These are phyloP conservation scores for Apophysomyces elegans DNA, from an alignment of 371 early-diverging fungal species.

Conservation along the genomic window DNA sequence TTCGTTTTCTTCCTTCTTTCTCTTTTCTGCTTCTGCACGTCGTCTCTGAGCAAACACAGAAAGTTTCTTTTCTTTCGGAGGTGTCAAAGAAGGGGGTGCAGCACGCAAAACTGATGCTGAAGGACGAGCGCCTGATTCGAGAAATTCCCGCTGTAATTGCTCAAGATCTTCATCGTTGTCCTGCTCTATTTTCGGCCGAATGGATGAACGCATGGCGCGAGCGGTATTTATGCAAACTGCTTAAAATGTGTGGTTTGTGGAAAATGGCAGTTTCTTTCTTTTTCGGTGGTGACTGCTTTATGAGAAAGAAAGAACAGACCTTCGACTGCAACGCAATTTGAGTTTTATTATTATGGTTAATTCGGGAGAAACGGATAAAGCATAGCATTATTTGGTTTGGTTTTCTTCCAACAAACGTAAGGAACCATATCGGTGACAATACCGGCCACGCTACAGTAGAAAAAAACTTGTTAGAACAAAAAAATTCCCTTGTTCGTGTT, in stretches of 20 bases:
- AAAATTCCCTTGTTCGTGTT: no score
- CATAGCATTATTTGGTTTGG: no score
- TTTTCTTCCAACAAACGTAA: no score
- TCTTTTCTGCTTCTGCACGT: constrained; percentile 11
- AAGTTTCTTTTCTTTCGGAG: constrained; percentile 28
- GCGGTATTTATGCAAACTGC: not conserved
- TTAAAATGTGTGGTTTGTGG: not conserved
- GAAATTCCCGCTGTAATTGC: constrained; percentile 61
- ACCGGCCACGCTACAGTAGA: no score
- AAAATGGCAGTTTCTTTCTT: not conserved
- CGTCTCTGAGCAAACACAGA: constrained; percentile 49
- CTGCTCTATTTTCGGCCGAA: constrained; percentile 24
- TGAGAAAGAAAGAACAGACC: no score
- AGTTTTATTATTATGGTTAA: no score
- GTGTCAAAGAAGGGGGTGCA: constrained; percentile 29
- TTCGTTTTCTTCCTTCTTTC: constrained; percentile 8
- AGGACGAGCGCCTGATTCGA: constrained; percentile 39
- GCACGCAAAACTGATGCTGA: constrained; percentile 55
- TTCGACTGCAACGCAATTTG: no score
- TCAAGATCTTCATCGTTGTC: constrained; percentile 65
- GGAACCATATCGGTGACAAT: no score
- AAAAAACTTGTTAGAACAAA: no score
- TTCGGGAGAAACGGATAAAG: no score
- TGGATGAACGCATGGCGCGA: constrained; percentile 22
- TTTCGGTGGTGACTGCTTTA: not conserved